These are phyloP conservation scores for Ceratocystis albifundus DNA, from an alignment of 2,329 filamentous ascomycete species.

Conservation along the genomic window DNA sequence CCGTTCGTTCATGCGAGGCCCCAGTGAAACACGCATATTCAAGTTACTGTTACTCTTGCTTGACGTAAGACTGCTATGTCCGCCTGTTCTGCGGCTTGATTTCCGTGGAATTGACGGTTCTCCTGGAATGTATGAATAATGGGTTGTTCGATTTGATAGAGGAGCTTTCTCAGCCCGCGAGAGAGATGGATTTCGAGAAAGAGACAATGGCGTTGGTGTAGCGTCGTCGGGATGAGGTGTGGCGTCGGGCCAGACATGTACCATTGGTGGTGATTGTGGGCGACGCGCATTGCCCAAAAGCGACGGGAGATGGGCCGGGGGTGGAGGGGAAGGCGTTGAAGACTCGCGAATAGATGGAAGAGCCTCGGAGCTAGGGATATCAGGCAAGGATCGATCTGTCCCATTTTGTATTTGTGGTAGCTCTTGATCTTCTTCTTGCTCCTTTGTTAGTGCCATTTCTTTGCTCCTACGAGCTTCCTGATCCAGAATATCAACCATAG, in stretches of 20 bases:
- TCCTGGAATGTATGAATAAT: slow-evolving; percentile 11
- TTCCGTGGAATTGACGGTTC: slow-evolving; percentile 14
- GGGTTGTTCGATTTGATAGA: not conserved
- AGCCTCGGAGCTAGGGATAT: slow-evolving; percentile 22
- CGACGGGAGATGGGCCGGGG: slow-evolving; percentile 3
- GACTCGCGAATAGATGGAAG: slow-evolving; percentile 20
- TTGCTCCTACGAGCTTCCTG: not conserved
- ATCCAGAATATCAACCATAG: slow-evolving; percentile 18
- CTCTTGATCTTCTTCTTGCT: slow-evolving; percentile 11
- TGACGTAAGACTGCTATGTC: not conserved
- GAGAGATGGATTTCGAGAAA: slow-evolving; percentile 17
- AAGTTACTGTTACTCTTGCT: slow-evolving; percentile 16
- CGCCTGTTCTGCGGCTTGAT: slow-evolving; percentile 11
- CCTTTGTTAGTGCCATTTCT: not conserved
- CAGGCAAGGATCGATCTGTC: slow-evolving; percentile 17
- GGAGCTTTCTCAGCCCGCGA: slow-evolving; percentile 12
- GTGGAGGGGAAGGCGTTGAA: slow-evolving; percentile 13
- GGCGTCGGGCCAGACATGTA: slow-evolving; percentile 16
- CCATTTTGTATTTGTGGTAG: slow-evolving; percentile 15
- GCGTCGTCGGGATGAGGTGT: slow-evolving; percentile 15
- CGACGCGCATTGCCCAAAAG: slow-evolving; percentile 10
- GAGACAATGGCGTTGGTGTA: slow-evolving; percentile 11
- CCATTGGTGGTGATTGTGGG: slow-evolving; percentile 6
- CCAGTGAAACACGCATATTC: slow-evolving; percentile 11
- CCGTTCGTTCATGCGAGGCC: slow-evolving; percentile 1